Base-by-base conservation (phyloP, 148 eudicot genomes). In the Rhododendron henanense region DNA sequence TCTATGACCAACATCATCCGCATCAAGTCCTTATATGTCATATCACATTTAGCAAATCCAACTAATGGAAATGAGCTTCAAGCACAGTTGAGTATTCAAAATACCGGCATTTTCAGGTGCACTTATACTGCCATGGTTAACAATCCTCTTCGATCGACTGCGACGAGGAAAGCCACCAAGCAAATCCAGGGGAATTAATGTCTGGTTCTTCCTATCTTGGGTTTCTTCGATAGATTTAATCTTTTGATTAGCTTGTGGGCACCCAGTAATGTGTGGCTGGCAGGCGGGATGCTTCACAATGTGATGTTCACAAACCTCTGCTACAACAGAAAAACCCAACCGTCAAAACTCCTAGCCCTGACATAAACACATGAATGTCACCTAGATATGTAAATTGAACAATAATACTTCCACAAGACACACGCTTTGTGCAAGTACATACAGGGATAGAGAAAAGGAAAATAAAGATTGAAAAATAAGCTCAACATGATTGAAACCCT, bases 251-350 rank as follows among this genome's bases (percentile, higher is more conserved):
- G 78, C 78, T 18, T 82, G 84, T 55, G 59, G 71, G 59, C 4
- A 33, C 79, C 78, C 81, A 51, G 86, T 87, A 78, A 86, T 33
- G 82, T 87, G 90, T 61, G 53, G 73, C 88, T 88, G 84, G 74
- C 89, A 87, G 15, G 86, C 45, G 4, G 81, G 84, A 78, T 83
- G 89, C 85, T 88, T 88, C 78, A 87, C 86, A n/a, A 85, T 53
- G 73, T 83, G 78, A 76, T 84, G 28, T 13, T 33, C 55, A 69
- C 33, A 55, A 77, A 84, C 37, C 41, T 89, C 89, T 90, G 21
- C 5, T 14, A 78, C 7, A 73, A 37, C 69, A 35, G 51, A n/a
- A 84, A 84, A 84, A 76, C 7, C 39, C 80, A 82, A 48, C 16
- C 7, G 35, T 50, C 16, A 75, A 33, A 35, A 84, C 33, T 35